Conservation (phyloP, 768 basidiomycete genomes). For the Exidia glandulosa region DNA sequence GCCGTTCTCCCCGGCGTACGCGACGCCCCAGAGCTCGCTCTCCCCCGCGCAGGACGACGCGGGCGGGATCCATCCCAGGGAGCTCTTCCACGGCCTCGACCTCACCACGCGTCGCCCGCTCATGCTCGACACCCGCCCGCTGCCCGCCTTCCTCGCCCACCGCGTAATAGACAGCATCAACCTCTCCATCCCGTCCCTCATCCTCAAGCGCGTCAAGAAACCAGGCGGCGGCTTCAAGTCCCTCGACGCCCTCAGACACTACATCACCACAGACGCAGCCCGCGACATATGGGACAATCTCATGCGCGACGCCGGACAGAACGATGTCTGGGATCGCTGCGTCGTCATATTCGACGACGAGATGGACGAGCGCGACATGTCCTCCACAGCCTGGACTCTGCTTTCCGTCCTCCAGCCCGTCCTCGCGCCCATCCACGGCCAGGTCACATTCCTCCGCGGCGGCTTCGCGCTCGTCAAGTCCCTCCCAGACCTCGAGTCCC, state of each 20-base stretch:
- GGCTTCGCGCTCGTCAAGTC: conserved; percentile 54
- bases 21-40: not conserved
- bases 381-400: conserved; percentile 57
- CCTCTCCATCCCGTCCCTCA: conserved; percentile 80
- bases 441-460: conserved; percentile 59
- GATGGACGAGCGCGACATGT: conserved; percentile 56
- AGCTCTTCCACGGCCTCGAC: conserved; percentile 12
- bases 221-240: conserved; percentile 55
- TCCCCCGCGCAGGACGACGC: not conserved
- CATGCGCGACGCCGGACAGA: conserved; percentile 32
- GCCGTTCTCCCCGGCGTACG: conserved; percentile 20
- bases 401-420: conserved; percentile 53
- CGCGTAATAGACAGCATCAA: conserved; percentile 67
- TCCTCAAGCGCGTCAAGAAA: conserved; percentile 74
- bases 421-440: conserved; percentile 31
- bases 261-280: conserved; percentile 69
- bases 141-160: conserved; percentile 48
- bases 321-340: conserved; percentile 54
- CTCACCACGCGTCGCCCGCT: conserved; percentile 43
- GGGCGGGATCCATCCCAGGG: not conserved
- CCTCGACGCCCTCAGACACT: conserved; percentile 62
- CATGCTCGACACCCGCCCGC: conserved; percentile 73
- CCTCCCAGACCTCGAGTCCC: conserved; percentile 42
- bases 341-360: conserved; percentile 70
- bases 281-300: conserved; percentile 60